These are phyloP conservation scores for Lachancea nothofagi DNA, from an alignment of 805 yeast genomes.

Conservation along the genomic window DNA sequence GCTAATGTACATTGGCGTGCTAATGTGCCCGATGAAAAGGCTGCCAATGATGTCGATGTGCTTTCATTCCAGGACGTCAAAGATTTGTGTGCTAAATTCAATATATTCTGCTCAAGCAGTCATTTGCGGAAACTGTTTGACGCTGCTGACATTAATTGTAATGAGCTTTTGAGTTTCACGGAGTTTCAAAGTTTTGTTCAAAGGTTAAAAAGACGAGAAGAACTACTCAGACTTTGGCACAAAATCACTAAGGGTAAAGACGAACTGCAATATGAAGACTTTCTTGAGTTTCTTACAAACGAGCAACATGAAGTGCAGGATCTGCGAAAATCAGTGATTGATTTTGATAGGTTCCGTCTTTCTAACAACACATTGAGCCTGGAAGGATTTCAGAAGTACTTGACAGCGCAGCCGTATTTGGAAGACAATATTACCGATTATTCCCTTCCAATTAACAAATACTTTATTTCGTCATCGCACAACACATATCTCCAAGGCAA, in stretches of 20 bases:
- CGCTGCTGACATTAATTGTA: constrained; percentile 44
- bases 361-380: constrained; percentile 17
- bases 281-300: constrained; percentile 40
- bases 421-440: constrained; percentile 34
- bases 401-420: constrained; percentile 30
- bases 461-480: constrained; percentile 88
- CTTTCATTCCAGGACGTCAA: constrained; percentile 63
- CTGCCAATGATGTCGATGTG: constrained; percentile 33
- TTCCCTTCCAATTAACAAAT: constrained; percentile 70
- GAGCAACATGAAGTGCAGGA: constrained; percentile 45
- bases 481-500: constrained; percentile 87
- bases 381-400: constrained; percentile 26
- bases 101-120: constrained; percentile 61
- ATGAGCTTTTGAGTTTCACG: constrained; percentile 54
- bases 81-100: constrained; percentile 58
- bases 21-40: constrained; percentile 35
- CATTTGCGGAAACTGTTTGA: constrained; percentile 48
- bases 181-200: constrained; percentile 75
- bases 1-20: constrained; percentile 61
- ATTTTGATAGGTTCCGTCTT: constrained; percentile 36
- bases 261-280: constrained; percentile 29
- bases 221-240: constrained; percentile 49
- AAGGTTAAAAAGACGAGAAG: constrained; percentile 58
- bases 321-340: constrained; percentile 24
- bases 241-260: constrained; percentile 22